These are phyloP conservation scores for Diaporthe destruens DNA, from an alignment of 2,329 filamentous ascomycete genomes.

Conservation along the genomic window DNA sequence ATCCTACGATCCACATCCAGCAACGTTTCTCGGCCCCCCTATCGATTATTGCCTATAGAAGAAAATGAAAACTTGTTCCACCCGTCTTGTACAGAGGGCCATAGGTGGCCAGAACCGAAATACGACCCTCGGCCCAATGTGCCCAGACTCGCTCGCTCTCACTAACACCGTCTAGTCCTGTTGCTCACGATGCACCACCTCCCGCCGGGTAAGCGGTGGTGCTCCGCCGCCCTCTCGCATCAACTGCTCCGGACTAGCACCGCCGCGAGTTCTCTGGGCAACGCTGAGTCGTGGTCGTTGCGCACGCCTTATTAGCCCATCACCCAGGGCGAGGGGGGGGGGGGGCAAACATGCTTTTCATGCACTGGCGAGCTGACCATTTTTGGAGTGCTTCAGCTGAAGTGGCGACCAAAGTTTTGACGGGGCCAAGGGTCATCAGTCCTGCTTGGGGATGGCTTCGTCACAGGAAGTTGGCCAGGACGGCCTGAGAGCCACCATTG, in stretches of 20 bases:
- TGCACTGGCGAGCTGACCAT: conserved; percentile 10
- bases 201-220: neutral
- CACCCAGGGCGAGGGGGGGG: too few species aligned
- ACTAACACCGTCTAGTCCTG: neutral
- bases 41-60: neutral
- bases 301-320: neutral
- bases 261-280: neutral
- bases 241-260: conserved; percentile 1
- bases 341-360: conserved; percentile 9
- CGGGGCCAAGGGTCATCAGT: conserved; percentile 6
- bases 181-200: neutral
- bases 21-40: neutral
- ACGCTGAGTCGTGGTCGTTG: conserved; percentile 11
- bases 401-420: conserved; percentile 14
- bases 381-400: conserved; percentile 9
- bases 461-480: neutral
- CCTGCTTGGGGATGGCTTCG: neutral
- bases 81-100: neutral
- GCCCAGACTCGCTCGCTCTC: neutral
- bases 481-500: neutral
- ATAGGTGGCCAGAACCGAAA: neutral
- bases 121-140: neutral
- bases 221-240: conserved; percentile 24
- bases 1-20: conserved; percentile 5
- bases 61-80: conserved; percentile 5